Evolutionary conservation across 2,329 filamentous ascomycete genomes (phyloP), one percentile per base, ranked within the genome.

Genomic region (Ophiostoma quercus): DNA sequence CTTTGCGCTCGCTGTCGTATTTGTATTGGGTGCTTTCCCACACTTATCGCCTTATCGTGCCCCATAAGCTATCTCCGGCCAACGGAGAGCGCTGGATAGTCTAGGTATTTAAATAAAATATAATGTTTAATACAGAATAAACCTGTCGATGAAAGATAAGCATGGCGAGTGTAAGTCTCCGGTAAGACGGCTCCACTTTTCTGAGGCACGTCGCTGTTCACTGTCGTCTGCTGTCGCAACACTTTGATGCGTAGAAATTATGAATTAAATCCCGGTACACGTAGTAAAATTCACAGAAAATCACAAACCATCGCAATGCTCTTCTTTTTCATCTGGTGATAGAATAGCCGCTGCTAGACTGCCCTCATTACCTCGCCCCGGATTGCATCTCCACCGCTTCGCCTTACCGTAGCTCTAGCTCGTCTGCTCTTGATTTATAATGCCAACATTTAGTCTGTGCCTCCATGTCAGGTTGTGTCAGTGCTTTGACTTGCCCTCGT

Each of bases 1-100:
- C 39, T 22, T 41, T 54, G 47, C 16, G 37, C 22, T 39, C 54
- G 57, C 54, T 69, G 51, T 47, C 67, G 67, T 65, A 14, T 71
- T 37, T 62, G 66, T 29, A 67, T 67, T 51, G 41, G 41, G 41
- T 67, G 65, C 37, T 67, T 67, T 51, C 11, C 22, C 37, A 19
- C 43, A 41, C 39, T 67, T 67, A 67, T 67, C 65, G 65, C 65
- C 65, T 32, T 51, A 54, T 34, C 51, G 51, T 25, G 9, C 51
- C 51, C 51, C 51, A 25, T 57, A 57, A 25, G 66, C 66, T 67
- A 67, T 67, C 66, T 67, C 25, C 41, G 29, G 41, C 66, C 41
- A n/a, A 19, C 62, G 62, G 19, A 57, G n/a, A 25, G 51, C n/a
- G n/a, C 3, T 25, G 1, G n/a, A 54, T 25, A 3, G 7, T 12